Base-by-base conservation (phyloP, 306 rosid species). In the Glycine soja region DNA sequence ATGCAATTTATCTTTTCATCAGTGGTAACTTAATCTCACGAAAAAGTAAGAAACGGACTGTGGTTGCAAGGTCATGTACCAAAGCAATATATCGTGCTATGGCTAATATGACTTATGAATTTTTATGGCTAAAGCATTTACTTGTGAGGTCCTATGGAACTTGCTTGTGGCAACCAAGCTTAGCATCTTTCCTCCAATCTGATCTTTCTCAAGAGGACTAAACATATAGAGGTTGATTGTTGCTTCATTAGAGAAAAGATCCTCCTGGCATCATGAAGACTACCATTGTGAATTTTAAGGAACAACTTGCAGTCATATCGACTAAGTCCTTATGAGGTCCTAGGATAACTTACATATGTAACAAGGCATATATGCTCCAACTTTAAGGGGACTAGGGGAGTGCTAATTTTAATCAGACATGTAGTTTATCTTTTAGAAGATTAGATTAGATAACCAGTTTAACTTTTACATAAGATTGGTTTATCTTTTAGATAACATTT, bases 111-210 rank as follows among this genome's bases (percentile, higher is more conserved):
- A 14, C 59, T 53, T 53, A 16, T 7, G 16, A 53, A 53, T 0
- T 53, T 6, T 53, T n/a, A n/a, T 53, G 59, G 19, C 19, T 53
- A n/a, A 53, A n/a, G 18, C 19, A 15, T 53, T 53, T 53, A 4
- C 59, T 53, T 53, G 24, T 53, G 59, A n/a, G 57, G 58, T 52
- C 58, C 58, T 52, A 52, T 52, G 16, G 57, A 52, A 52, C 18
- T 52, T 52, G 58, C 18, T 52, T 6, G 59, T 53, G 59, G 6
- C 5, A 53, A 53, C 19, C 59, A 53, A 53, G 16, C 59, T 53
- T 53, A 9, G 7, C 8, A 53, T 19, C 16, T 14, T 53, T 53
- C 19, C 59, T 14, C 19, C 18, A 53, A 6, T n/a, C 16, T 8
- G 1, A 53, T 53, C 7, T 53, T 10, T n/a, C 59, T 14, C 7